A percentile compares a stretch with the other conserved stretches of the same genome.
These are phyloP conservation scores for Schizochytrium sp. DNA, from an alignment of 108 stramenopile genomes.

Conservation along the genomic window DNA sequence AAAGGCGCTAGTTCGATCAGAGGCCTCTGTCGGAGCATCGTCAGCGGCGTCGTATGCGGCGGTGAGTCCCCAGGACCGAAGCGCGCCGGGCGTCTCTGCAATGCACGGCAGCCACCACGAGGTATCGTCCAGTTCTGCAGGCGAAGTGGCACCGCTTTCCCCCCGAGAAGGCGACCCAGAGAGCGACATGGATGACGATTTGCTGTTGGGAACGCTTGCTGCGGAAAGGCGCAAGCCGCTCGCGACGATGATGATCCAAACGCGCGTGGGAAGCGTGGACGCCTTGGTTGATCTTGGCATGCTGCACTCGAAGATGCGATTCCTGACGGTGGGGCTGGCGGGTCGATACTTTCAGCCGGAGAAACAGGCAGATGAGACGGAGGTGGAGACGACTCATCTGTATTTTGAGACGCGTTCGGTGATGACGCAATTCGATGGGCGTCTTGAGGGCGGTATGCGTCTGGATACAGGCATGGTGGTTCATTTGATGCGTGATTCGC, in stretches of 20 bases:
- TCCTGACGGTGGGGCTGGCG: not conserved
- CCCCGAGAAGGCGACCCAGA: not conserved
- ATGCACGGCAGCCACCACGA: too few relatives aligned
- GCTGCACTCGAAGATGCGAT: not conserved
- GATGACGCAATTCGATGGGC: not conserved
- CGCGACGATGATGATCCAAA: conserved; percentile 2
- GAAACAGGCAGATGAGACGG: not conserved
- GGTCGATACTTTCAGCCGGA: not conserved
- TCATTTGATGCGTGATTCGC: conserved; percentile 6
- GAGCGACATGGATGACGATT: not conserved
- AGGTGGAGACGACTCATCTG: not conserved
- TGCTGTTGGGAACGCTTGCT: not conserved
- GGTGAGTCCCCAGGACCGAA: not conserved
- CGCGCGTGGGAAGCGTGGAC: not conserved
- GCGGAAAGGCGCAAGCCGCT: not conserved
- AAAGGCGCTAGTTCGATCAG: not conserved
- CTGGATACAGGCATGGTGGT: not conserved
- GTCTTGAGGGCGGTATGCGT: not conserved
- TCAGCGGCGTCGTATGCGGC: not conserved
- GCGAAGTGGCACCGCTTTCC: too few relatives aligned
- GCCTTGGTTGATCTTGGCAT: not conserved
- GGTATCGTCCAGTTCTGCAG: too few relatives aligned
- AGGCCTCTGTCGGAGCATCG: not conserved
- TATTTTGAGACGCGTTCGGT: not conserved
- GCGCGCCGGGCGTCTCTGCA: not conserved